These are phyloP conservation scores for Ruellia speciosa DNA, from an alignment of 305 asterid genomes.

Conservation along the genomic window DNA sequence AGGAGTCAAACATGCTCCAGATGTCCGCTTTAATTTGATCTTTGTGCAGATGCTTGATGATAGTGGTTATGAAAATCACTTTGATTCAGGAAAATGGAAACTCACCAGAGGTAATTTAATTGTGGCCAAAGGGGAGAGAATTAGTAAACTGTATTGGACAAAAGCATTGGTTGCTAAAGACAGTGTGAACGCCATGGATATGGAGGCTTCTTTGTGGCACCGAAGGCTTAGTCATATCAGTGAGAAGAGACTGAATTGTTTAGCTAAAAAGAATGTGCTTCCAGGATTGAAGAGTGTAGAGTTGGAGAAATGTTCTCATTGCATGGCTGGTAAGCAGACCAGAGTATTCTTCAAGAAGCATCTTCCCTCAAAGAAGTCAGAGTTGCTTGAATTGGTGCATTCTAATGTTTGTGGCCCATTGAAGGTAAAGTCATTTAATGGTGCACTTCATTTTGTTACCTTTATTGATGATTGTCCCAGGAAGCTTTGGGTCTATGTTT, in stretches of 20 bases:
- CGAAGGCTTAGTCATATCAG: not conserved
- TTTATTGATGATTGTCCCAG: not conserved
- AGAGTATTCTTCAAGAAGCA: too few species aligned
- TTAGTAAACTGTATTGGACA: not conserved
- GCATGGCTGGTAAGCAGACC: not conserved
- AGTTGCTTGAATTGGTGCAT: conserved; percentile 1
- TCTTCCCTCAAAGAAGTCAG: not conserved
- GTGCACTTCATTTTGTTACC: not conserved
- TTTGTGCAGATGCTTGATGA: not conserved
- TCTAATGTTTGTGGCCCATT: not conserved
- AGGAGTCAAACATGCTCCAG: not conserved
- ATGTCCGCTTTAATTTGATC: not conserved
- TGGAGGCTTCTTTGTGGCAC: not conserved
- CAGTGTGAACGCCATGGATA: not conserved
- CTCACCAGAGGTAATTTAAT: not conserved
- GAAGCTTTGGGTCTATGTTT: not conserved
- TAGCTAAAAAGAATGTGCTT: not conserved
- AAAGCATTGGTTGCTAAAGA: not conserved
- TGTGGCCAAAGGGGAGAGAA: not conserved
- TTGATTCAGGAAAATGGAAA: not conserved
- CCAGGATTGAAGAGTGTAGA: not conserved
- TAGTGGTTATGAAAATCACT: not conserved
- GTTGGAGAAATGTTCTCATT: conserved; percentile 1
- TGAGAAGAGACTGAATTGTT: not conserved
- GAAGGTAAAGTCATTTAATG: conserved; percentile 6